phyloP scores from a whole-genome alignment of 2,329 filamentous ascomycete species.

The Epichloe hybrida region DNA sequence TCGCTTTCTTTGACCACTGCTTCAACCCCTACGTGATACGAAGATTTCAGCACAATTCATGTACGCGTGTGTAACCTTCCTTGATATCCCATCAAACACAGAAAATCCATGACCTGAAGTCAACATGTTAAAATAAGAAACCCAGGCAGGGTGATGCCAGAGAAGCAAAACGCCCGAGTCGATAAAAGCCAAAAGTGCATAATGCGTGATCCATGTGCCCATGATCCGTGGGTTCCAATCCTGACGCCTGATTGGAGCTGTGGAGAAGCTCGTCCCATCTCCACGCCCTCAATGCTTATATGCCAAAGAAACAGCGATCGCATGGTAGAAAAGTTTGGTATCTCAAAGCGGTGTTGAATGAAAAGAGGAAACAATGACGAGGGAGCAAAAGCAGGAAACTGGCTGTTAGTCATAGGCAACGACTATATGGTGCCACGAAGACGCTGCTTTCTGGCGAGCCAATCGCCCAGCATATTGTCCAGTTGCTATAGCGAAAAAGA shows the following conservation, averaged over 20 bases:
- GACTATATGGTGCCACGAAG: slow-evolving; percentile 34
- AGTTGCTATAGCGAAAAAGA: slow-evolving; percentile 48
- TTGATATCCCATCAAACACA: background rate
- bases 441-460: slow-evolving; percentile 60
- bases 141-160: background rate
- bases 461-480: slow-evolving; percentile 74
- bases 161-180: background rate
- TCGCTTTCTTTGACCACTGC: background rate
- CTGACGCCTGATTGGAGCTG: slow-evolving; percentile 1
- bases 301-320: slow-evolving; percentile 4
- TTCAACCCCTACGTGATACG: background rate
- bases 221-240: background rate
- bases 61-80: slow-evolving; percentile 2
- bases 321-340: slow-evolving; percentile 2
- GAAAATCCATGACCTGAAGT: background rate
- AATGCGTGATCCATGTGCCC: background rate
- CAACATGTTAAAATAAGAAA: background rate
- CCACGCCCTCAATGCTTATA: slow-evolving; percentile 1
- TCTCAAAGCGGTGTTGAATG: background rate
- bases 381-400: background rate
- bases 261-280: background rate
- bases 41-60: slow-evolving; percentile 2
- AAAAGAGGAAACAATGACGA: background rate
- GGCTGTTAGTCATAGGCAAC: background rate
- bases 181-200: background rate